Evolutionary conservation across 805 yeast genomes (phyloP).

Genomic region (Millerozyma acaciae): DNA sequence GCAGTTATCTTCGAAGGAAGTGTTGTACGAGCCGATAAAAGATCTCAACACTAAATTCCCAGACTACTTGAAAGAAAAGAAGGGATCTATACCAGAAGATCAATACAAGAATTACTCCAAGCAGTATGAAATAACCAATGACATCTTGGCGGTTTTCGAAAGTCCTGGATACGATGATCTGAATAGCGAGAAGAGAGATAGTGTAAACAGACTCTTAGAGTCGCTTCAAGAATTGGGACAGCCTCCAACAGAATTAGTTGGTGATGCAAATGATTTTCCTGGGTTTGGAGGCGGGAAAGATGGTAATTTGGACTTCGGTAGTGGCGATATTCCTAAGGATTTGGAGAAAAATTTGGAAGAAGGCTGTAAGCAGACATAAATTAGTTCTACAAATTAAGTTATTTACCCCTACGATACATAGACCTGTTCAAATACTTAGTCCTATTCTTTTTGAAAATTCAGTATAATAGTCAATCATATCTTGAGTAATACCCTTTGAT

Average conservation of each 20-base stretch:
- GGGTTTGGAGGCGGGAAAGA: conserved; percentile 36
- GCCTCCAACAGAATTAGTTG: conserved; percentile 74
- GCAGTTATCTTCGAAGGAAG: conserved; percentile 79
- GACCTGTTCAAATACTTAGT: conserved; percentile 14
- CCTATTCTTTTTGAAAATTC: conserved; percentile 47
- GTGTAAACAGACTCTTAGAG: conserved; percentile 57
- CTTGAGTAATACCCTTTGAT: conserved; percentile 76
- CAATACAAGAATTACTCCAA: conserved; percentile 52
- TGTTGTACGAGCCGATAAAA: conserved; percentile 82
- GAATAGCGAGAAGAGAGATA: conserved; percentile 40
- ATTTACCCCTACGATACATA: too few relatives aligned
- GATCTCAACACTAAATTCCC: conserved; percentile 74
- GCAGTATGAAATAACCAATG: conserved; percentile 60
- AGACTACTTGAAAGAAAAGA: conserved; percentile 58
- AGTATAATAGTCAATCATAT: conserved; percentile 75
- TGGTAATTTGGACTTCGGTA: conserved; percentile 41
- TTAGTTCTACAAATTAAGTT: too few relatives aligned
- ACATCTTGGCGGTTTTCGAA: conserved; percentile 67
- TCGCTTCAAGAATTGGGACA: conserved; percentile 71
- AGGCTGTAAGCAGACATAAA: conserved; percentile 46
- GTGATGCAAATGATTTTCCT: conserved; percentile 48
- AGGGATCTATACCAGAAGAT: conserved; percentile 38
- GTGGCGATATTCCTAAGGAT: conserved; percentile 52
- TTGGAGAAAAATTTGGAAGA: conserved; percentile 52
- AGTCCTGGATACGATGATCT: conserved; percentile 56